Evolutionary conservation across 192 early-diverging fungal genomes (phyloP).

Genomic region (Backusella macrospora): DNA sequence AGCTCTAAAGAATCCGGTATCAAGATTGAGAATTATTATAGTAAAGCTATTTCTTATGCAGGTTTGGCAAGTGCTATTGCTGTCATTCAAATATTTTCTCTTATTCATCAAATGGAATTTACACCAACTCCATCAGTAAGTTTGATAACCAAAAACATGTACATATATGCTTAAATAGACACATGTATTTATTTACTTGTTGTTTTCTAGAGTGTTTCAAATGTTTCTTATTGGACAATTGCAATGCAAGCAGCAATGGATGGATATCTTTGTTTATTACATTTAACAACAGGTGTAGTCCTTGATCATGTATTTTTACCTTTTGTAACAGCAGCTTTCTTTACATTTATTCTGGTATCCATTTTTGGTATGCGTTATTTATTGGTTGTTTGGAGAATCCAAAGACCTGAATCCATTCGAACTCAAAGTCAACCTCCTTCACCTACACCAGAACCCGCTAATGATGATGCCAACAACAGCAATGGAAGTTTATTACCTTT

Average conservation of each 20-base stretch:
- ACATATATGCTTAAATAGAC: no score
- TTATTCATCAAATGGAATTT: constrained; percentile 66
- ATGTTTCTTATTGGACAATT: constrained; percentile 69
- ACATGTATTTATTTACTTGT: neutral
- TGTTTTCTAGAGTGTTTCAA: constrained; percentile 52
- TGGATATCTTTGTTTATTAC: constrained; percentile 63
- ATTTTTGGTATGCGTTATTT: constrained; percentile 74
- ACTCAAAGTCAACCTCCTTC: constrained; percentile 37
- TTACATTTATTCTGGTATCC: constrained; percentile 69
- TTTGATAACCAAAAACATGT: no score
- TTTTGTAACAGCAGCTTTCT: constrained; percentile 61
- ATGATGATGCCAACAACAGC: neutral
- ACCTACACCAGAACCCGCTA: constrained; percentile 27
- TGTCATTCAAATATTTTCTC: constrained; percentile 44
- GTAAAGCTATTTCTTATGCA: constrained; percentile 55
- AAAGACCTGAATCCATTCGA: constrained; percentile 57
- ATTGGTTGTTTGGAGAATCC: constrained; percentile 66
- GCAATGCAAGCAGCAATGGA: constrained; percentile 65
- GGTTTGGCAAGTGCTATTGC: constrained; percentile 46
- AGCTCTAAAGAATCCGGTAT: constrained; percentile 44
- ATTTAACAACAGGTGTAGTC: constrained; percentile 60
- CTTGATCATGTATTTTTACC: constrained; percentile 59
- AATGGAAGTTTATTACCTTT: constrained; percentile 15
- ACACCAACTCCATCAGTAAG: constrained; percentile 70
- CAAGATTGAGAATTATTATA: constrained; percentile 55